phyloP scores from a whole-genome alignment of 2,329 filamentous ascomycete species.

The Cladobotryum mycophilum region DNA sequence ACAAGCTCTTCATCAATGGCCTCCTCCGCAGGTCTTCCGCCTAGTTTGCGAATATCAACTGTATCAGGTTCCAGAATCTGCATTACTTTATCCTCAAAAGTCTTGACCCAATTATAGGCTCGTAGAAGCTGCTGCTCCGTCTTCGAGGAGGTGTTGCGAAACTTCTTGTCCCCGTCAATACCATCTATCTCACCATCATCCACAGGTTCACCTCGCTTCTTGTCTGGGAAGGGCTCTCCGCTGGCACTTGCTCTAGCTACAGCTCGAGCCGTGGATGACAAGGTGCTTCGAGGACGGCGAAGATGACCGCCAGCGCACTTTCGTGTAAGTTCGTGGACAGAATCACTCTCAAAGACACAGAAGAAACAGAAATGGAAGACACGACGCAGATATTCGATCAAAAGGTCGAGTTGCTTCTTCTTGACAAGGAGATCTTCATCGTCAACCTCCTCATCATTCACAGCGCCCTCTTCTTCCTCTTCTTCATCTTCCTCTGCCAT shows the following conservation, averaged over 20 bases:
- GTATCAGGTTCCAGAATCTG: slow-evolving; percentile 88
- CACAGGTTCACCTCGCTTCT: slow-evolving; percentile 64
- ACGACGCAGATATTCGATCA: slow-evolving; percentile 92
- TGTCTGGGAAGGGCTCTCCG: slow-evolving; percentile 77
- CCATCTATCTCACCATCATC: slow-evolving; percentile 49
- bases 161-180: slow-evolving; percentile 60
- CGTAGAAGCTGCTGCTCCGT: slow-evolving; percentile 86
- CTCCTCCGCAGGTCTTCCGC: slow-evolving; percentile 80
- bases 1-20: slow-evolving; percentile 77
- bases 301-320: slow-evolving; percentile 98
- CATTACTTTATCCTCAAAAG: slow-evolving; percentile 92
- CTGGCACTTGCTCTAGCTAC: slow-evolving; percentile 79
- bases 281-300: slow-evolving; percentile 77
- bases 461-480: slow-evolving; percentile 73
- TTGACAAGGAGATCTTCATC: slow-evolving; percentile 83
- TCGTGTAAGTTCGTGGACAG: slow-evolving; percentile 86
- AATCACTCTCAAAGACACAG: slow-evolving; percentile 98
- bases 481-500: slow-evolving; percentile 70
- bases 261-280: slow-evolving; percentile 75
- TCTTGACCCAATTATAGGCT: slow-evolving; percentile 98
- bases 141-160: slow-evolving; percentile 63
- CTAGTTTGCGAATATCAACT: slow-evolving; percentile 82
- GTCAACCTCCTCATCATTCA: slow-evolving; percentile 80
- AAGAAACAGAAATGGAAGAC: slow-evolving; percentile 99
- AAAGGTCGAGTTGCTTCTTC: slow-evolving; percentile 93